phyloP scores from a whole-genome alignment of 805 yeast species.

The Candida tallmaniae region DNA sequence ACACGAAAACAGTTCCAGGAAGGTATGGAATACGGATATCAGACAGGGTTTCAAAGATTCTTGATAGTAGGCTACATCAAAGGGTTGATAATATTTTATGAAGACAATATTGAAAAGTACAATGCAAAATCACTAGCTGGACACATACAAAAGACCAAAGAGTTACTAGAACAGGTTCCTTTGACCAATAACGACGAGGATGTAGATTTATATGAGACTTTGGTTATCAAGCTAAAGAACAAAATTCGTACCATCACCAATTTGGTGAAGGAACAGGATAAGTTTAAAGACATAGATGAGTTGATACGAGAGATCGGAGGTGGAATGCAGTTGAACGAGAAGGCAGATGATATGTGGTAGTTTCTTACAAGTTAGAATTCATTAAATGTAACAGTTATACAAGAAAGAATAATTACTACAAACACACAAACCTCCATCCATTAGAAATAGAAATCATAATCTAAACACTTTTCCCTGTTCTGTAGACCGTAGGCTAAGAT shows the following conservation, averaged over 20 bases:
- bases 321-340: slow-evolving; percentile 29
- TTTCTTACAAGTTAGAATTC: too few relatives aligned
- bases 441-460: slow-evolving; percentile 34
- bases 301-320: slow-evolving; percentile 37
- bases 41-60: slow-evolving; percentile 70
- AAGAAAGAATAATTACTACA: not conserved
- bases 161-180: slow-evolving; percentile 20
- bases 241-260: slow-evolving; percentile 51
- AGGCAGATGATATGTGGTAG: slow-evolving; percentile 42
- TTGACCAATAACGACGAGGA: slow-evolving; percentile 46
- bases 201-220: slow-evolving; percentile 52
- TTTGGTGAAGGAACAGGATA: slow-evolving; percentile 26
- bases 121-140: not conserved
- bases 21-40: slow-evolving; percentile 82
- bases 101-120: slow-evolving; percentile 1
- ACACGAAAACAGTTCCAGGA: slow-evolving; percentile 57
- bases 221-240: slow-evolving; percentile 53
- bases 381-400: not conserved
- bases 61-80: slow-evolving; percentile 64
- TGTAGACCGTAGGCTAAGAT: slow-evolving; percentile 44
- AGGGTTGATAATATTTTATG: slow-evolving; percentile 45
- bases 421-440: not conserved
- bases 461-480: slow-evolving; percentile 30
- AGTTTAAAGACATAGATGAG: slow-evolving; percentile 26
- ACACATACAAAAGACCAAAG: slow-evolving; percentile 25